These are phyloP conservation scores for Biancaea sappan DNA, from an alignment of 306 rosid genomes.

Conservation along the genomic window DNA sequence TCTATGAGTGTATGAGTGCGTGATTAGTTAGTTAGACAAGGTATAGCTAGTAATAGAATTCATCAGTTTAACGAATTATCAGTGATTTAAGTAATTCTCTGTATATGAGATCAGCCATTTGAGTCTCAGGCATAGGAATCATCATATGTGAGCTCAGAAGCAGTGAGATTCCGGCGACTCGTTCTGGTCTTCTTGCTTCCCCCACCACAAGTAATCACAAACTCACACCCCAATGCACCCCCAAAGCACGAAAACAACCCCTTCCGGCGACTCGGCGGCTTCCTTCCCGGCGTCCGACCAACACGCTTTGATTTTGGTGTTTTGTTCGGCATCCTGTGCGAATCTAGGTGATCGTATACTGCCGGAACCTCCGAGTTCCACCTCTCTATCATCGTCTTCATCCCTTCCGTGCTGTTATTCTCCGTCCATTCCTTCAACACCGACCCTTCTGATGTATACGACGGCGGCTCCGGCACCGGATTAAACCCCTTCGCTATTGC, in stretches of 20 bases:
- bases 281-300: conserved; percentile 1
- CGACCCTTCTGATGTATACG: conserved; percentile 31
- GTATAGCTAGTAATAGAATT: too few relatives aligned
- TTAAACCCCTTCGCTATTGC: conserved; percentile 73
- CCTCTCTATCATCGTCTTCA: conserved; percentile 66
- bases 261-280: not conserved
- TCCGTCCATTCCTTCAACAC: conserved; percentile 58
- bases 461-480: conserved; percentile 32
- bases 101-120: not conserved
- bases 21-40: not conserved
- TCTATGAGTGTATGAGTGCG: too few relatives aligned
- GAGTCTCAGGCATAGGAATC: conserved; percentile 39
- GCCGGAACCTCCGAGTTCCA: conserved; percentile 71
- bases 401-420: conserved; percentile 51
- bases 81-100: too few relatives aligned
- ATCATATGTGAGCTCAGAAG: conserved; percentile 56
- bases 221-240: conserved; percentile 63
- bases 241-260: conserved; percentile 84
- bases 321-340: not conserved
- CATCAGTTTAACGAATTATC: too few relatives aligned
- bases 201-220: conserved; percentile 72
- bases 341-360: conserved; percentile 33
- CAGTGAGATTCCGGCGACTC: conserved; percentile 27
- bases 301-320: not conserved
- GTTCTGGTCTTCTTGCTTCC: conserved; percentile 47